Percentiles rank a stretch among this genome's conserved stretches.
Evolutionary conservation across 1,139 yeast genomes (phyloP).

Genomic region (Suhomyces ambrosiae): DNA sequence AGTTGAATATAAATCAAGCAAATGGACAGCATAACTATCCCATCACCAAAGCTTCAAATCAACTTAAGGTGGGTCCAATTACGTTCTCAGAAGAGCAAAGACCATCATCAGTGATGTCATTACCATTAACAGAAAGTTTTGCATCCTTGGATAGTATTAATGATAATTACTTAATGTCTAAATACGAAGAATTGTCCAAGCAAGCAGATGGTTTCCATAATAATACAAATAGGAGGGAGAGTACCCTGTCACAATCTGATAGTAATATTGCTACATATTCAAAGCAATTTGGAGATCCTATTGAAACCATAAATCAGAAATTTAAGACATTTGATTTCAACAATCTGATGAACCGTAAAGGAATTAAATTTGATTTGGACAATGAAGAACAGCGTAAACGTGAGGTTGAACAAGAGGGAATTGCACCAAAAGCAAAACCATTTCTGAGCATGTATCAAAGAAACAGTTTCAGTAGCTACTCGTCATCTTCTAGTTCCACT

Average conservation of each 20-base stretch:
- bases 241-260: constrained; percentile 14
- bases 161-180: constrained; percentile 51
- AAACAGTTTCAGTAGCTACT: not conserved
- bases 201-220: not conserved
- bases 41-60: constrained; percentile 2
- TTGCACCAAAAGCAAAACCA: constrained; percentile 19
- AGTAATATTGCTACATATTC: constrained; percentile 4
- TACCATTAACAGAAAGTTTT: constrained; percentile 72
- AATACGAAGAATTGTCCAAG: constrained; percentile 37
- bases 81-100: constrained; percentile 28
- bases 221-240: constrained; percentile 12
- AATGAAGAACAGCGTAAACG: constrained; percentile 4
- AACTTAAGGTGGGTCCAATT: constrained; percentile 38
- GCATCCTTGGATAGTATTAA: constrained; percentile 76
- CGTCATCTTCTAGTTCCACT: constrained; percentile 13
- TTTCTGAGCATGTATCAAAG: constrained; percentile 3
- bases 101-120: constrained; percentile 44
- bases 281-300: constrained; percentile 1
- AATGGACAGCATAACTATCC: not conserved
- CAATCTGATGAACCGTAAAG: constrained; percentile 38
- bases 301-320: constrained; percentile 30
- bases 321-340: constrained; percentile 42
- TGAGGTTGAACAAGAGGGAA: constrained; percentile 15
- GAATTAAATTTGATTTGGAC: constrained; percentile 12
- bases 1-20: constrained; percentile 4